phyloP scores from a whole-genome alignment of 352 stramenopile species.

The Phytophthora colocasiae region DNA sequence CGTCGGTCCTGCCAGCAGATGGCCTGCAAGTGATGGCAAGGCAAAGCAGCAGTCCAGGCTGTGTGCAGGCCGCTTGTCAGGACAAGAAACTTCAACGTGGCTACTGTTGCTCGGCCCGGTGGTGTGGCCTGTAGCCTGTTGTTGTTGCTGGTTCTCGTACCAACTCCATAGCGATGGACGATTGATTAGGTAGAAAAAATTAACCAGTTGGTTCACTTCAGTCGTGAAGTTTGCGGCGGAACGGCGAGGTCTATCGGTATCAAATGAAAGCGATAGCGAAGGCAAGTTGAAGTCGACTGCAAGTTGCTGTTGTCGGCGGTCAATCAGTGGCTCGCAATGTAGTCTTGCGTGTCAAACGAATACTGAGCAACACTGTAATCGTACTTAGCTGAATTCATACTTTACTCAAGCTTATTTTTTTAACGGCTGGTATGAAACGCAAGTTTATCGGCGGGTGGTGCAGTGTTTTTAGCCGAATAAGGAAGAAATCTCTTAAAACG shows the following conservation, averaged over 20 bases:
- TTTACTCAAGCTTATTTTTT: neutral
- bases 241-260: neutral
- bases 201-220: constrained; percentile 27
- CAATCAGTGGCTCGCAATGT: constrained; percentile 25
- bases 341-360: constrained; percentile 36
- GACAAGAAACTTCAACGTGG: constrained; percentile 13
- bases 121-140: too few relatives aligned
- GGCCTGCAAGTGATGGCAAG: neutral
- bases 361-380: constrained; percentile 13
- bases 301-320: constrained; percentile 33
- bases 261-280: neutral
- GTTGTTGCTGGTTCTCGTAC: too few relatives aligned
- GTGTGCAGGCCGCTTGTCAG: neutral
- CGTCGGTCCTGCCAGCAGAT: constrained; percentile 2
- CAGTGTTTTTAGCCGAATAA: constrained; percentile 6
- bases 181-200: neutral
- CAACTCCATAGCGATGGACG: neutral
- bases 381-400: constrained; percentile 23
- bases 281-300: constrained; percentile 20
- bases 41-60: neutral
- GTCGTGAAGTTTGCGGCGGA: constrained; percentile 23
- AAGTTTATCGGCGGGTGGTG: constrained; percentile 20
- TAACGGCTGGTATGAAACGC: constrained; percentile 30
- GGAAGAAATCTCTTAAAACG: neutral
- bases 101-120: neutral